Base-by-base conservation (phyloP, 495 filamentous ascomycete species). In the Xylaria nigripes region DNA sequence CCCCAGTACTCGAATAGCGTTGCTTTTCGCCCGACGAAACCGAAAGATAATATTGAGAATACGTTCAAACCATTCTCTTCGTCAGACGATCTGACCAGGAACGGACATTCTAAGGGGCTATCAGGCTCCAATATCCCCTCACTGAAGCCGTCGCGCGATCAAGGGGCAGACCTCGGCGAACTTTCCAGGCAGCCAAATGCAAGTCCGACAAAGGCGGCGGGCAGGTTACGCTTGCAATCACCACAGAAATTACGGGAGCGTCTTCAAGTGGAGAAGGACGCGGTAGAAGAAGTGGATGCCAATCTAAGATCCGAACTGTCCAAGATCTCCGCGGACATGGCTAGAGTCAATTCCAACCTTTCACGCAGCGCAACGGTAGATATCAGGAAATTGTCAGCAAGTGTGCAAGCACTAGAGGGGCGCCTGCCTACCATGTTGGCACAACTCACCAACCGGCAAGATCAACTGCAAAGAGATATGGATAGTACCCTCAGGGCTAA, bases 211-310 rank as follows among this genome's bases (percentile, higher is more conserved):
- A 74, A 72, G 52, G 40, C 61, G 2, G 70, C 76, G 30, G 80
- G 80, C 58, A 93, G 86, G 60, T 74, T 94, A 51, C 86, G 89
- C 45, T 82, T 96, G 68, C 91, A 95, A 68, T 91, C 86, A 41
- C 87, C 92, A 0, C 89, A 94, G 59, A 96, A 95, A 72, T 81
- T 96, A 29, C 87, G 93, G 42, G 89, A 96, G 68, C 87, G 91
- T 46, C 78, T 96, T 7, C 83, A 89, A 52, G 82, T 78, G 46
- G 90, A 96, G 63, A 86, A 89, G 63, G 84, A 77, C 44, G 78
- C 83, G 2, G 81, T 93, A 24, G 78, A 76, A 25, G 76, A 81
- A n/a, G 79, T 83, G 0, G 86, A 90, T 54, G 70, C 77, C 19
- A 80, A 76, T 2, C 66, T 96, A 15, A 81, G 86, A 63, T 76